Evolutionary conservation across 1,139 yeast species (phyloP).

Genomic region (Ogataea hybrid): DNA sequence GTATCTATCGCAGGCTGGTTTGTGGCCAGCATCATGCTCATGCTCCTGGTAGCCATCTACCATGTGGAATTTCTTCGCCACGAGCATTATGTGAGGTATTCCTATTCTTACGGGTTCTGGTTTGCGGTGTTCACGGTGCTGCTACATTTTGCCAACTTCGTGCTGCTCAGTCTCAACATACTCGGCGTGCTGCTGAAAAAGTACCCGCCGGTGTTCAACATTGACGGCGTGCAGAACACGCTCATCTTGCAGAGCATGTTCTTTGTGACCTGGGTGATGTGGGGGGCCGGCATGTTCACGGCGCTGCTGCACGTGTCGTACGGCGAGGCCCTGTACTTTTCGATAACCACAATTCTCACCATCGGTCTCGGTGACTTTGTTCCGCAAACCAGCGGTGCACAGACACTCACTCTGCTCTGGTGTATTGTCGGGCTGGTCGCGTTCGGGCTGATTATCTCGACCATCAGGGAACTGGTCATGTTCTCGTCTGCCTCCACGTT

Average conservation of each 20-base stretch:
- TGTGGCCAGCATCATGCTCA: slow-evolving; percentile 50
- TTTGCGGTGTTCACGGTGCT: slow-evolving; percentile 64
- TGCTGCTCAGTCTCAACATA: slow-evolving; percentile 54
- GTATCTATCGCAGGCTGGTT: slow-evolving; percentile 65
- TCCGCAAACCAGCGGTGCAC: slow-evolving; percentile 51
- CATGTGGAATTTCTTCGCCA: slow-evolving; percentile 22
- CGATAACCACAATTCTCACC: slow-evolving; percentile 70
- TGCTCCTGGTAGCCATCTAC: slow-evolving; percentile 45
- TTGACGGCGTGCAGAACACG: slow-evolving; percentile 64
- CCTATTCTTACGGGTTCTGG: slow-evolving; percentile 69
- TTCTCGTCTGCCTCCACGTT: slow-evolving; percentile 60
- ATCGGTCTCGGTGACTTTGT: slow-evolving; percentile 76
- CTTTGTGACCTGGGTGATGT: slow-evolving; percentile 65
- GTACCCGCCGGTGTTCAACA: slow-evolving; percentile 68
- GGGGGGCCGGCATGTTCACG: slow-evolving; percentile 63
- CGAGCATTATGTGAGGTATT: slow-evolving; percentile 21
- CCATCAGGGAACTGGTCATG: slow-evolving; percentile 63
- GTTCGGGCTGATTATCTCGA: slow-evolving; percentile 69
- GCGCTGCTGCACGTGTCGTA: slow-evolving; percentile 42
- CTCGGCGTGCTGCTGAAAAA: slow-evolving; percentile 55
- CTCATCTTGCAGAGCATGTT: slow-evolving; percentile 67
- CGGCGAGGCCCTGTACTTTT: slow-evolving; percentile 67
- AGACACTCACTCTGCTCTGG: slow-evolving; percentile 58
- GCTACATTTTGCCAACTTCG: slow-evolving; percentile 56
- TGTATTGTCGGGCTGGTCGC: slow-evolving; percentile 67